phyloP scores from a whole-genome alignment of 2,329 filamentous ascomycete species.

The Aspergillus versicolor region DNA sequence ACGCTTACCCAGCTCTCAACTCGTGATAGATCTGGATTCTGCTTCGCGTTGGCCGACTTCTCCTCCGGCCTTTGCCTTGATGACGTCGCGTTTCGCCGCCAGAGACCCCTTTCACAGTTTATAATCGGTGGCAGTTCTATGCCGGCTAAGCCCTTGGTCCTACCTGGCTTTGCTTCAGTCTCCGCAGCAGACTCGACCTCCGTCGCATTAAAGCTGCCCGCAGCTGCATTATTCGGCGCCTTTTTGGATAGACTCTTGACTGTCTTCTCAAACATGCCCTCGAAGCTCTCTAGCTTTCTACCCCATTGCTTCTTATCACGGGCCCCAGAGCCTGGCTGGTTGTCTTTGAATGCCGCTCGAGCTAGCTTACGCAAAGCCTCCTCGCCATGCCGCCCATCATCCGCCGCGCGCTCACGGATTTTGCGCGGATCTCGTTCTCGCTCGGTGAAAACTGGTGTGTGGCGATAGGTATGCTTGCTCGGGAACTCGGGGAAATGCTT shows the following conservation, averaged over 20 bases:
- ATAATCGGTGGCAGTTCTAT: conserved; percentile 52
- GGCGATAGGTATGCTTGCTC: conserved; percentile 63
- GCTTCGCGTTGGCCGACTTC: conserved; percentile 28
- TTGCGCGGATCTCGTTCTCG: conserved; percentile 60
- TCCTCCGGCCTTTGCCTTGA: conserved; percentile 36
- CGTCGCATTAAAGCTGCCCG: conserved; percentile 25
- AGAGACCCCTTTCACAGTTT: conserved; percentile 61
- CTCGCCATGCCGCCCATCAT: conserved; percentile 65
- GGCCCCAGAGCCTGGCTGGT: conserved; percentile 41
- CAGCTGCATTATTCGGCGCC: conserved; percentile 30
- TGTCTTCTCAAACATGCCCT: conserved; percentile 57
- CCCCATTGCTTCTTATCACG: conserved; percentile 43
- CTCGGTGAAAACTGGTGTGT: conserved; percentile 58
- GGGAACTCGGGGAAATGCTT: conserved; percentile 62
- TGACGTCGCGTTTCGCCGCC: conserved; percentile 49
- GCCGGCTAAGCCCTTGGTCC: conserved; percentile 29
- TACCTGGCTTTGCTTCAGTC: conserved; percentile 23
- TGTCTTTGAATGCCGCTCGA: conserved; percentile 47
- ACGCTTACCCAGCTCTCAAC: conserved; percentile 25
- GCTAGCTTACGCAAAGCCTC: conserved; percentile 63
- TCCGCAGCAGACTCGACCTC: conserved; percentile 32
- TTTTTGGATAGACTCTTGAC: conserved; percentile 51
- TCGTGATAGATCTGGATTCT: conserved; percentile 20
- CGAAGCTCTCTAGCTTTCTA: conserved; percentile 41
- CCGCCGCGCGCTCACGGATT: conserved; percentile 62